Evolutionary conservation across 768 basidiomycete genomes (phyloP).

Genomic region (Sporobolomyces phaffii): DNA sequence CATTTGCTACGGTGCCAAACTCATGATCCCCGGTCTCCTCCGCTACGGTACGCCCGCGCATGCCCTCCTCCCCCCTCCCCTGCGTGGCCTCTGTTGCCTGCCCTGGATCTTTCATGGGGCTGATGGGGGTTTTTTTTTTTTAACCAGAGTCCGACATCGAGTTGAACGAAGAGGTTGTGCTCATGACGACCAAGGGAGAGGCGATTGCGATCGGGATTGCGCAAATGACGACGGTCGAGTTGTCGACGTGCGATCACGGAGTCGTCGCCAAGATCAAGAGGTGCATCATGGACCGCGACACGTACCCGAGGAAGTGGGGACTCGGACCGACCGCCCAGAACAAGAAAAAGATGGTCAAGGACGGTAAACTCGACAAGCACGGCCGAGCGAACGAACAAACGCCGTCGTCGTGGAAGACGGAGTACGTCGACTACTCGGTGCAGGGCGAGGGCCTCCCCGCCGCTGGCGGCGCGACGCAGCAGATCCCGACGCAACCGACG

Average conservation of each 20-base stretch:
- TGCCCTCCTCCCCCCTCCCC: too few relatives aligned
- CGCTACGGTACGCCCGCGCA: conserved; percentile 62
- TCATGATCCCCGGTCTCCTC: conserved; percentile 97
- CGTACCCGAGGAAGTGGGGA: conserved; percentile 96
- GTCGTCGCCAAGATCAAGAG: conserved; percentile 98
- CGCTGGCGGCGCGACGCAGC: too few relatives aligned
- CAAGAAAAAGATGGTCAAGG: conserved; percentile 81
- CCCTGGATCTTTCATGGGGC: too few relatives aligned
- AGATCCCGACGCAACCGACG: conserved; percentile 38
- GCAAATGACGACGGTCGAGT: conserved; percentile 97
- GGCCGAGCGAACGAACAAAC: conserved; percentile 85
- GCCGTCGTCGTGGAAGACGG: conserved; percentile 80
- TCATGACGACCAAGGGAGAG: conserved; percentile 95
- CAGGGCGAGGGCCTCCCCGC: conserved; percentile 42
- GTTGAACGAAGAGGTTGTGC: conserved; percentile 87
- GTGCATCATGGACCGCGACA: conserved; percentile 99
- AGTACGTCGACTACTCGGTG: conserved; percentile 76
- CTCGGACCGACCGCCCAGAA: conserved; percentile 94
- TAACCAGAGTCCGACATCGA: conserved; percentile 81
- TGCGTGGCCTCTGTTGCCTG: background rate
- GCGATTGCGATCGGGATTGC: conserved; percentile 43
- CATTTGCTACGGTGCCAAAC: conserved; percentile 97
- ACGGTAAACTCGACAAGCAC: conserved; percentile 92
- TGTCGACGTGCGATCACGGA: conserved; percentile 95
- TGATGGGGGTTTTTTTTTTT: too few relatives aligned